Evolutionary conservation across 208 protist species (phyloP).

Genomic region (Leptomonas pyrrhocoris): DNA sequence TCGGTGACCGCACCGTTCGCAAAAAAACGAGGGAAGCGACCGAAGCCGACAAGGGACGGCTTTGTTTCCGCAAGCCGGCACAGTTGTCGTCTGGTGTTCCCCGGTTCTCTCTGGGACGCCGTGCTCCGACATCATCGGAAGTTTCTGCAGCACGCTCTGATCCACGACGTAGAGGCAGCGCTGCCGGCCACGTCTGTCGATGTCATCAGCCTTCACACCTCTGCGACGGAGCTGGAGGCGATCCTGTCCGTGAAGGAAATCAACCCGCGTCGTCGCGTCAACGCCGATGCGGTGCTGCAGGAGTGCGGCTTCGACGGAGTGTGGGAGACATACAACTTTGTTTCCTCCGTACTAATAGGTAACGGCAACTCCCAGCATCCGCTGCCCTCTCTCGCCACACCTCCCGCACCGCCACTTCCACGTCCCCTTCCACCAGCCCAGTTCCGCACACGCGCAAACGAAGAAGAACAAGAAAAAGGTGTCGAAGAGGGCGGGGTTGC

Average conservation of each 20-base stretch:
- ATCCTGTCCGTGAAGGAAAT: slow-evolving; percentile 9
- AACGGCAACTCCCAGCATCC: neutral
- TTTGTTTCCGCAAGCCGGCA: neutral
- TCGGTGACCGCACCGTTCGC: neutral
- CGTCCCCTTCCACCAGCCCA: neutral
- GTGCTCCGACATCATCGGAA: slow-evolving; percentile 15
- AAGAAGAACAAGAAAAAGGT: neutral
- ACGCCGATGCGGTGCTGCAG: neutral
- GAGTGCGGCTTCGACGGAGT: slow-evolving; percentile 3
- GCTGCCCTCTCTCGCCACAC: too few species aligned
- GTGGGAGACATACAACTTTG: slow-evolving; percentile 29
- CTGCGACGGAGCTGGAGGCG: slow-evolving; percentile 20
- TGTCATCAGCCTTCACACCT: slow-evolving; percentile 15
- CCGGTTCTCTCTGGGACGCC: slow-evolving; percentile 20
- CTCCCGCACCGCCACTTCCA: neutral
- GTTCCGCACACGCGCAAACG: neutral
- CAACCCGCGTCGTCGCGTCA: too few species aligned
- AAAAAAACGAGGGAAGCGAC: too few species aligned
- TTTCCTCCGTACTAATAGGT: neutral
- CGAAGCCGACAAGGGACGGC: neutral
- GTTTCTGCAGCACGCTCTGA: slow-evolving; percentile 14
- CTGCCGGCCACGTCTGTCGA: neutral
- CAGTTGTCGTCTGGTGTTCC: slow-evolving; percentile 19
- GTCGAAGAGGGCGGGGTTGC: neutral
- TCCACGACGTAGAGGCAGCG: slow-evolving; percentile 5